Evolutionary conservation across 352 stramenopile species (phyloP), one percentile per base, ranked within the genome.

Genomic region (Thalassiosira gravida): DNA sequence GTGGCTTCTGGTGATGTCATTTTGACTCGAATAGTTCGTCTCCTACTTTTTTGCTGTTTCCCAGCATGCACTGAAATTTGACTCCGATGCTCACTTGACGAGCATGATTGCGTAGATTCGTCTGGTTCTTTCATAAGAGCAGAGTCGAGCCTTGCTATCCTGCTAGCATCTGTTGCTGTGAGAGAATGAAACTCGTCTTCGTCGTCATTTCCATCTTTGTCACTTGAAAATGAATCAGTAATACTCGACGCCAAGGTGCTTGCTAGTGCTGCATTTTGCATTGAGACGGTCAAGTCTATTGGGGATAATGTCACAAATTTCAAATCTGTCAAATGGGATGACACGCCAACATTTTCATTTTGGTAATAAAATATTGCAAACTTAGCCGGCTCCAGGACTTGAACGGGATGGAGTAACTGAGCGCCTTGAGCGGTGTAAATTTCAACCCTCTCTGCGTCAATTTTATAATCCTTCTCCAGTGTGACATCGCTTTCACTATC

Each of bases 211-310:
- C 61, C 14, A 7, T 72, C 49, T 52, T 77, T 47, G 37, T 71
- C 49, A 13, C 39, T 67, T 2, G 57, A 66, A 57, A 91, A 88
- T 22, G 78, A 86, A 68, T 87, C 85, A 52, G 64, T 77, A 16
- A 94, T 74, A 42, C 85, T 90, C 13, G 81, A 78, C 8, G 82
- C 46, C 25, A 95, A 88, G 16, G 88, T 80, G 67, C 82, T 88
- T 13, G 88, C 69, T n/a, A 95, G 67, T n/a, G 90, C 87, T 56
- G 80, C 65, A 75, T 95, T 93, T 75, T 92, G 87, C 85, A 93
- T 93, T 18, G 90, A 95, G 11, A 95, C 47, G 6, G 66, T 88
- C 25, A 92, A 58, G 50, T 92, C 80, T 35, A 93, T 80, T 42
- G 77, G 69, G 32, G 81, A 84, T 32, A 91, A 50, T 2, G 87